These are phyloP conservation scores for Ganoderma lingzhi DNA, from an alignment of 1,284 basidiomycete genomes.

Conservation along the genomic window DNA sequence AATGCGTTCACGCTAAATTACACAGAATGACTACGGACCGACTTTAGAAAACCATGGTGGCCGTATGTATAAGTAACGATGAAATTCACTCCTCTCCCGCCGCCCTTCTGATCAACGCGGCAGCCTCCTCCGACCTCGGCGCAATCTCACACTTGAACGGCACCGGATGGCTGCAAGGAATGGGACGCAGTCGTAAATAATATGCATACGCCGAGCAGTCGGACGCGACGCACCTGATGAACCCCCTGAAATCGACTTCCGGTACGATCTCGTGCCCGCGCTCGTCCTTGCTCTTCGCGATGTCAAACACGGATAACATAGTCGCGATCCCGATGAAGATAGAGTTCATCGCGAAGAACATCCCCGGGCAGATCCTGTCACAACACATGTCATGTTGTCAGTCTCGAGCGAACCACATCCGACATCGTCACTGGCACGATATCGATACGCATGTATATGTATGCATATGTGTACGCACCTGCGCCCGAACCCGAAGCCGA, in stretches of 20 bases:
- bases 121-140: conserved; percentile 33
- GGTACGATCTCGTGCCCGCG: conserved; percentile 43
- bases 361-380: conserved; percentile 44
- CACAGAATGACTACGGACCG: too few species aligned
- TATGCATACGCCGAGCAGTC: neutral
- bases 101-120: conserved; percentile 23
- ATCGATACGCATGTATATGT: too few species aligned
- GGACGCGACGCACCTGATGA: conserved; percentile 36
- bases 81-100: neutral
- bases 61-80: neutral
- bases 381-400: neutral
- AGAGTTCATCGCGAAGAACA: conserved; percentile 44
- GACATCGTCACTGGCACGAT: too few species aligned
- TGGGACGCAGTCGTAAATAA: neutral
- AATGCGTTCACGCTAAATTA: too few species aligned
- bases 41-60: too few species aligned
- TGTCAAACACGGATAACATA: conserved; percentile 41
- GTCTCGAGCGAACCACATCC: neutral
- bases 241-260: conserved; percentile 40
- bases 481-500: conserved; percentile 39
- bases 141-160: conserved; percentile 36
- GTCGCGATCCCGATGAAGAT: conserved; percentile 44
- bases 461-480: conserved; percentile 24
- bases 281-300: conserved; percentile 39
- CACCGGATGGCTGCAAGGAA: conserved; percentile 32